Base-by-base conservation (phyloP, 2,329 filamentous ascomycete genomes). In the Mycosphaerelloides madeirae region DNA sequence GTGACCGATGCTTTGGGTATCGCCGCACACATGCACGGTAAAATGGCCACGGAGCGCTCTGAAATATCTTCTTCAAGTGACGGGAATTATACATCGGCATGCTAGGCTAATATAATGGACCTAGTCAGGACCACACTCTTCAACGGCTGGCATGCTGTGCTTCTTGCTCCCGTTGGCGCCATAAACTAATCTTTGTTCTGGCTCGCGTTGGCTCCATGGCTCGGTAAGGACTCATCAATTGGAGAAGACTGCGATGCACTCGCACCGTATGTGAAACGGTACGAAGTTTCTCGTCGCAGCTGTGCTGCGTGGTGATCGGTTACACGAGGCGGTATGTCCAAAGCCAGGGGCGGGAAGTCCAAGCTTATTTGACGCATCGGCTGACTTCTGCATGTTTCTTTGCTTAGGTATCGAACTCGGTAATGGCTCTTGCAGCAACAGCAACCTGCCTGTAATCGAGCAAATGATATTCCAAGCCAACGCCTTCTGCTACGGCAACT, bases 351-450 rank as follows among this genome's bases (percentile, higher is more conserved):
- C n/a, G n/a, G n/a, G n/a, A n/a, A n/a, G n/a, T n/a, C n/a, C n/a
- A n/a, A n/a, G n/a, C n/a, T n/a, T n/a, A n/a, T n/a, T n/a, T n/a
- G n/a, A n/a, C n/a, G n/a, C n/a, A n/a, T n/a, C n/a, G n/a, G n/a
- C n/a, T n/a, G n/a, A n/a, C n/a, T n/a, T n/a, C n/a, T n/a, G n/a
- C n/a, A n/a, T n/a, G n/a, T n/a, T n/a, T n/a, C n/a, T n/a, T n/a
- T n/a, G n/a, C n/a, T n/a, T n/a, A n/a, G n/a, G n/a, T n/a, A 40
- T 40, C 9, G 6, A 40, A 13, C 38, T 40, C 13, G 18, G 15
- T 3, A 16, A 28, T 6, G 38, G 38, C 3, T 40, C 38, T 19
- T 40, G 22, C 20, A 5, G 19, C 6, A 32, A n/a, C 20, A 28
- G 15, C 3, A 19, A 29, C 3, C 7, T 40, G 28, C 38, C 38